Conservation (phyloP, 2,329 filamentous ascomycete species). For the Penicillium sp. region DNA sequence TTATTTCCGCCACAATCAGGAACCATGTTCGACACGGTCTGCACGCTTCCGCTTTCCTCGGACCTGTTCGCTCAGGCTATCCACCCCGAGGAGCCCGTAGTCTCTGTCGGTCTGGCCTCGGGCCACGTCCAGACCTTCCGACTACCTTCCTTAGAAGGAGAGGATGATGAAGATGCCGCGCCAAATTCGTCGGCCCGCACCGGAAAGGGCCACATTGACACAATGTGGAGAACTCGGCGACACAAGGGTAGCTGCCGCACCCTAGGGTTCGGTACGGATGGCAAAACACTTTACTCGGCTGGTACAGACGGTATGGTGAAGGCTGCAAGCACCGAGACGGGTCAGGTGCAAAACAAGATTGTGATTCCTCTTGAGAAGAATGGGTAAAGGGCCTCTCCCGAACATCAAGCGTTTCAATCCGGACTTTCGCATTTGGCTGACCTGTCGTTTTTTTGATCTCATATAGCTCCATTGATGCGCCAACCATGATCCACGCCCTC, state of each 20-base stretch:
- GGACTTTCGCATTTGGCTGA: slow-evolving; percentile 6
- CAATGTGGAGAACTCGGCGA: slow-evolving; percentile 78
- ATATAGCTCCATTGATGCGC: slow-evolving; percentile 61
- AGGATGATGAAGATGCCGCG: slow-evolving; percentile 50
- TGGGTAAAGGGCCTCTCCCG: slow-evolving; percentile 35
- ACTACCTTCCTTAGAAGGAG: slow-evolving; percentile 60
- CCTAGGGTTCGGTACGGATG: slow-evolving; percentile 76
- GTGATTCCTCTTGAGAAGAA: slow-evolving; percentile 60
- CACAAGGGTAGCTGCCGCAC: slow-evolving; percentile 93
- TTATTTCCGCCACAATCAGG: background rate
- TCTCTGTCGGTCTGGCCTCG: slow-evolving; percentile 80
- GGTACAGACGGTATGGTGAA: slow-evolving; percentile 66
- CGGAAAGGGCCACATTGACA: slow-evolving; percentile 75
- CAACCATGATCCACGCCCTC: slow-evolving; percentile 76
- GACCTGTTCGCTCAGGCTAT: slow-evolving; percentile 88
- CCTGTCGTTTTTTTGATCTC: slow-evolving; percentile 23
- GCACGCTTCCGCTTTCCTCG: slow-evolving; percentile 78
- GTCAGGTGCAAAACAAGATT: slow-evolving; percentile 77
- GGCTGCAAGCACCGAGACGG: slow-evolving; percentile 58
- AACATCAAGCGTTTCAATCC: slow-evolving; percentile 3
- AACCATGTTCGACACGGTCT: slow-evolving; percentile 85
- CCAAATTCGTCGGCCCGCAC: slow-evolving; percentile 48
- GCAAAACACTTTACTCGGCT: slow-evolving; percentile 62
- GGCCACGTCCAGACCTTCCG: slow-evolving; percentile 85
- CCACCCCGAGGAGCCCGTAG: slow-evolving; percentile 78